Percentiles rank a stretch among this genome's conserved stretches.
Conservation (phyloP, 352 stramenopile species). For the Phytopythium helicoides region DNA sequence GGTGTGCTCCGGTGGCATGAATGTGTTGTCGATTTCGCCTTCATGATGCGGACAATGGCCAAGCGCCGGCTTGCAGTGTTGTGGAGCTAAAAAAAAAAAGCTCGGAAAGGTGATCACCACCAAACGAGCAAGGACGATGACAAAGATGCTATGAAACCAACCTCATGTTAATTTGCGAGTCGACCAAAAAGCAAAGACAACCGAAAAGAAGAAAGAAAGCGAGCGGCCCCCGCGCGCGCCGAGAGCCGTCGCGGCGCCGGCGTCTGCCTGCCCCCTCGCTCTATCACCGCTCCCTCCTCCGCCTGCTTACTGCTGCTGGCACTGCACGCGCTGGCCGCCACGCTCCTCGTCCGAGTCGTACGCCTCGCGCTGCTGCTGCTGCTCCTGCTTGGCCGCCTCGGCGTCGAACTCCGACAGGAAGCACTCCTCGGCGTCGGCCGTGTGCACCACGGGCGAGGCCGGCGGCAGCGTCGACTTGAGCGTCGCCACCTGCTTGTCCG, state of each 20-base stretch:
- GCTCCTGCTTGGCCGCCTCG: slow-evolving; percentile 83
- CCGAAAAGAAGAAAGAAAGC: no score
- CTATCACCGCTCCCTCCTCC: slow-evolving; percentile 2
- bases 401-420: slow-evolving; percentile 93
- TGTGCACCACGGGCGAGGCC: slow-evolving; percentile 41
- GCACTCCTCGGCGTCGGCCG: slow-evolving; percentile 69
- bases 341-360: slow-evolving; percentile 94
- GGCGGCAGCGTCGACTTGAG: slow-evolving; percentile 60
- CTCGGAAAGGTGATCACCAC: no score
- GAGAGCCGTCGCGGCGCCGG: no score
- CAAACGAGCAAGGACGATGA: no score
- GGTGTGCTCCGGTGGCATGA: no score
- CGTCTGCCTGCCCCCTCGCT: slow-evolving; percentile 1
- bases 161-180: no score
- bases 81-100: no score
- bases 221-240: no score
- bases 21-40: neutral
- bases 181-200: no score
- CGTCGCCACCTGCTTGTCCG: slow-evolving; percentile 80
- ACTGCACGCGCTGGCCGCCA: slow-evolving; percentile 86
- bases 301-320: slow-evolving; percentile 83
- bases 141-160: no score
- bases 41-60: no score
- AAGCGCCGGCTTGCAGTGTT: no score
- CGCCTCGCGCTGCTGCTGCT: slow-evolving; percentile 58